Conservation (phyloP, 257 asterid species). For the Scutellaria baicalensis region DNA sequence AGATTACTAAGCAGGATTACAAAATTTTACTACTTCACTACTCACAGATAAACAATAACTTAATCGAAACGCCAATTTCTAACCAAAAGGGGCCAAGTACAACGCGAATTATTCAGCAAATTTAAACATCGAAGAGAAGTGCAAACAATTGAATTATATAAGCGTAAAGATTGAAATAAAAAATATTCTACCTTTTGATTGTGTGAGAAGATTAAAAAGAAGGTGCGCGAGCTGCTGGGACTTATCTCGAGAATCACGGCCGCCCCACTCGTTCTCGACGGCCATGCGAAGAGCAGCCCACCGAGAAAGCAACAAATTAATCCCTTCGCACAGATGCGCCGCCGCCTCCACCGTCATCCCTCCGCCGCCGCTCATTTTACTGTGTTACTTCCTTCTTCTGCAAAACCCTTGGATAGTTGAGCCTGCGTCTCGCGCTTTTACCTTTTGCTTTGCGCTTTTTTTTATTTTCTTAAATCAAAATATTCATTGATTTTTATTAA, state of each 20-base stretch:
- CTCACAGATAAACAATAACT: neutral
- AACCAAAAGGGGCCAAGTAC: neutral
- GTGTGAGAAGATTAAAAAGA: conserved; percentile 37
- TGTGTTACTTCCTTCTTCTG: neutral
- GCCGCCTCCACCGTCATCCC: conserved; percentile 51
- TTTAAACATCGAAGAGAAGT: neutral
- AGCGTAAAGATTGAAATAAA: neutral
- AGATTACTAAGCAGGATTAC: neutral
- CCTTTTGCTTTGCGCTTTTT: too few species aligned
- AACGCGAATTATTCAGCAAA: neutral
- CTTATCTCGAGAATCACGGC: conserved; percentile 45
- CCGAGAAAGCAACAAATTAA: conserved; percentile 38
- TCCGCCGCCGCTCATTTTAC: neutral
- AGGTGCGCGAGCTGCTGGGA: conserved; percentile 33
- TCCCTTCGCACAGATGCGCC: conserved; percentile 46
- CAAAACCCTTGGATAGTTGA: neutral
- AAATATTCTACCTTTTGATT: conserved; percentile 41
- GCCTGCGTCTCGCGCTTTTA: too few species aligned
- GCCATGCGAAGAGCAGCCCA: conserved; percentile 80
- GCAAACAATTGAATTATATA: neutral
- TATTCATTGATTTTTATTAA: too few species aligned
- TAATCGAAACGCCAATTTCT: neutral
- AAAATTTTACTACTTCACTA: neutral
- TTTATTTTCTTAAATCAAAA: too few species aligned
- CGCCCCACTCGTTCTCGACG: conserved; percentile 68